Base-by-base conservation (phyloP, 2,329 filamentous ascomycete species). In the Beauveria caledonica region DNA sequence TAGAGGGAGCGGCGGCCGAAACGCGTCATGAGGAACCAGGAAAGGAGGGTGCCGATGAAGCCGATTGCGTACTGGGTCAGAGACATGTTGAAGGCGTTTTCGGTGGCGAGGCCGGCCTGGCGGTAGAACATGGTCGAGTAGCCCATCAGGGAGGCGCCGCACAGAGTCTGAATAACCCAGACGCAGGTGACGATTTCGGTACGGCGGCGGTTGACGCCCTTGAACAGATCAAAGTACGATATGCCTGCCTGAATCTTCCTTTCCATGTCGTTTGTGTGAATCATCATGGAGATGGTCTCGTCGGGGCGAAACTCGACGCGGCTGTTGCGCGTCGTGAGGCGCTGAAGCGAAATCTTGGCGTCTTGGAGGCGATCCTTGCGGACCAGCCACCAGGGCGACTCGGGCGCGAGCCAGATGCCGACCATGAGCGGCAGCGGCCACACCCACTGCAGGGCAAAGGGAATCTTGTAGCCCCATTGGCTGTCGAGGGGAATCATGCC, bases 101-200 rank as follows among this genome's bases (percentile, higher is more conserved):
- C 68, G 5, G 71, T 66, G 9, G 66, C 70, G 63, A 79, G 70
- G 2, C 77, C 76, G 13, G 74, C 77, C 60, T 74, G 74, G 27
- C 74, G 69, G 59, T 76, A 78, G 62, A 79, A 80, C 64, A 77
- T 76, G 33, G 83, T 86, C 21, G 83, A 85, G 70, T 84, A 86
- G 63, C 83, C 83, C 70, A 82, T 84, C 63, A 79, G 72, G 7
- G 70, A 70, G 2, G 71, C 60, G 11, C 76, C 76, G 60, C 73
- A 76, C 0, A 76, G 64, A 0, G 71, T 73, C 66, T 78, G 76
- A 5, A 73, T 71, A 40, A 74, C 71, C 69, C 74, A 79, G 0
- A 72, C 78, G 68, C 79, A 66, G 58, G 73, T 74, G 6, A 74
- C 76, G 58, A 80, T 75, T 58, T 78, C 76, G 1, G 77, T 79